Evolutionary conservation across 169 alveolate genomes (phyloP), one percentile per base, ranked within the genome.

Genomic region (Blepharisma undulans): DNA sequence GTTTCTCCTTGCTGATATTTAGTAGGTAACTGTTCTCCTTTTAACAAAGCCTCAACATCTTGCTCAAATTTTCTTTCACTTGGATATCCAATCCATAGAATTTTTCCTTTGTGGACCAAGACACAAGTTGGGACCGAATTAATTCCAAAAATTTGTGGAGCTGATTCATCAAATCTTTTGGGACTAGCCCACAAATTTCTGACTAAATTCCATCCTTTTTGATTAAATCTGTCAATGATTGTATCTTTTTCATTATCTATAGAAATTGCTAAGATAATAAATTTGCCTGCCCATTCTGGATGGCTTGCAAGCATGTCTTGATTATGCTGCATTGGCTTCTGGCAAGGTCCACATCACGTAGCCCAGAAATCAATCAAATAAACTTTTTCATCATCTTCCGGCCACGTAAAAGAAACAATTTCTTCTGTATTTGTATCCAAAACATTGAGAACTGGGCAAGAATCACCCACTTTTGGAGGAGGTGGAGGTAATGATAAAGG

Each of bases 341-440:
- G 29, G 81, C 89, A 84, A 32, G 93, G 93, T 76, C 90, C 92
- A 87, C 90, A 86, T 84, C 90, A 91, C 2, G 94, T 85, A 36
- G 91, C 92, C 94, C 91, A 87, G 59, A 86, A 71, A 21, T 29
- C 71, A 18, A 84, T 12, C 10, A 84, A n/a, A 27, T 84, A 61
- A 60, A 84, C 82, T 84, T 84, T 84, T 16, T 18, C 12, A 22
- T 80, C 88, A 16, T n/a, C n/a, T n/a, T n/a, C n/a, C 22, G 18
- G 14, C 16, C 16, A 76, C 27, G 19, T 22, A 14, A 22, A 14
- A 19, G 16, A 14, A 16, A 16, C 27, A 19, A 14, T 18, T 16
- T 76, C 29, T 14, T 18, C 14, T 16, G 84, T 76, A 19, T 76
- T 16, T 14, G 18, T 22, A 19, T 76, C 18, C 29, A 16, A 76